A percentile compares a stretch with the other conserved stretches of the same genome.
Evolutionary conservation across 2,329 filamentous ascomycete genomes (phyloP).

Genomic region (Epichloe gansuensis): DNA sequence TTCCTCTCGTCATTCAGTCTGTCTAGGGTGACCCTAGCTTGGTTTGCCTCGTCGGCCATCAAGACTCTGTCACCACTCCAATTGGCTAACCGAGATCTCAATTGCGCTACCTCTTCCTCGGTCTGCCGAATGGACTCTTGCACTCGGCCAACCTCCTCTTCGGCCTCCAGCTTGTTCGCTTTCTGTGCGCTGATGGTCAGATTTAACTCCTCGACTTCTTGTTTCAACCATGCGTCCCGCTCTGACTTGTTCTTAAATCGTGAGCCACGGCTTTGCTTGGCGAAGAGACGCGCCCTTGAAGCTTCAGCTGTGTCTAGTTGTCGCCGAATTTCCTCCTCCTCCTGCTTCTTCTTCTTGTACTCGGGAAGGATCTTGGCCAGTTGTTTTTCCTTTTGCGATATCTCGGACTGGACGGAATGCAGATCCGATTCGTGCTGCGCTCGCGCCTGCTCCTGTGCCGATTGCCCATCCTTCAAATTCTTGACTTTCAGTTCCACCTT

Average conservation of each 20-base stretch:
- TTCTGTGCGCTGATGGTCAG: conserved; percentile 67
- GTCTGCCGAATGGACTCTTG: conserved; percentile 58
- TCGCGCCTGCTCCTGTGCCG: conserved; percentile 61
- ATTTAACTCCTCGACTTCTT: conserved; percentile 71
- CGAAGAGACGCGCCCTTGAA: conserved; percentile 65
- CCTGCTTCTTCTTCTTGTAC: conserved; percentile 59
- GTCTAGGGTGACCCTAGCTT: conserved; percentile 67
- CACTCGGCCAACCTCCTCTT: conserved; percentile 67
- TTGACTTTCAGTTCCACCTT: conserved; percentile 81
- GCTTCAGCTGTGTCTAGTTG: conserved; percentile 68
- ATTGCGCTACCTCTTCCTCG: conserved; percentile 57
- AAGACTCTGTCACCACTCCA: conserved; percentile 63
- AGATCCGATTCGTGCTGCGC: conserved; percentile 61
- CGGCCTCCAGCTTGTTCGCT: conserved; percentile 70
- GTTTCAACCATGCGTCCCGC: conserved; percentile 69
- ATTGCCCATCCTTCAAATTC: conserved; percentile 70
- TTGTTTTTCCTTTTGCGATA: conserved; percentile 64
- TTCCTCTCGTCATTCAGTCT: conserved; percentile 78
- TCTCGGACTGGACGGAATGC: conserved; percentile 58
- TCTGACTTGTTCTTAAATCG: conserved; percentile 83
- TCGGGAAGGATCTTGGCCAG: conserved; percentile 64
- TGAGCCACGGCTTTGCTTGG: conserved; percentile 81
- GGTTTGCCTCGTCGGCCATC: conserved; percentile 61
- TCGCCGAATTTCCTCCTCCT: conserved; percentile 59
- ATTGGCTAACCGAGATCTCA: conserved; percentile 65